Conservation (phyloP, 75 land plant species). For the Picea glauca region DNA sequence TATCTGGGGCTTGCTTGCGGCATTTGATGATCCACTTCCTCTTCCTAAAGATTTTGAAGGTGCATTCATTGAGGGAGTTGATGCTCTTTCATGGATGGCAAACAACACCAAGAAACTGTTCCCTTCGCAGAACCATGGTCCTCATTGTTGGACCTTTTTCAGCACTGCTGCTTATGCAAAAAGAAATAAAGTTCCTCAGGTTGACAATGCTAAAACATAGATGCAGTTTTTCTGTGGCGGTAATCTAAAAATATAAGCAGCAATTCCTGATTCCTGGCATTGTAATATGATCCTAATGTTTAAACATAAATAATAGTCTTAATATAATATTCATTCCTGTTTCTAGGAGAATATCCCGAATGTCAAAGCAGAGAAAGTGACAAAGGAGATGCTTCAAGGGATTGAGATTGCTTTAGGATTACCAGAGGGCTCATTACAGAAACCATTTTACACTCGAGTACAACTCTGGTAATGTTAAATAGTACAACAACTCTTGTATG, state of each 20-base stretch:
- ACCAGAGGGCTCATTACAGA: constrained; percentile 61
- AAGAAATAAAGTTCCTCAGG: constrained; percentile 97
- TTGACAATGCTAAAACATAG: constrained; percentile 8
- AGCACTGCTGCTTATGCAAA: constrained; percentile 92
- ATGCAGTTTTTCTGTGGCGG: background rate
- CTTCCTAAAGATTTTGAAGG: constrained; percentile 56
- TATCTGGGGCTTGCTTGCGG: constrained; percentile 95
- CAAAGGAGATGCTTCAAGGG: constrained; percentile 73
- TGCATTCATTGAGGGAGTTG: constrained; percentile 84
- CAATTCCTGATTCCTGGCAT: background rate
- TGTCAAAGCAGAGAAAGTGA: constrained; percentile 82
- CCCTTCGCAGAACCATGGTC: constrained; percentile 24
- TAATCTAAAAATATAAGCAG: background rate
- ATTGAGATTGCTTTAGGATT: constrained; percentile 79
- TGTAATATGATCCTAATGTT: background rate
- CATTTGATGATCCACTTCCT: constrained; percentile 91
- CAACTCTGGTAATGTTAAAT: constrained; percentile 67
- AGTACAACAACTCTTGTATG: background rate
- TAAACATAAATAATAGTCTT: background rate
- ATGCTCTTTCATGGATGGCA: constrained; percentile 95
- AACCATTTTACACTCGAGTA: constrained; percentile 67
- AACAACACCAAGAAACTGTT: constrained; percentile 80
- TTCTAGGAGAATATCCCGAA: constrained; percentile 88
- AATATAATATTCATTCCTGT: background rate
- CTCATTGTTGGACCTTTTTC: constrained; percentile 95